These are phyloP conservation scores for Mucor racemosus DNA, from an alignment of 371 early-diverging fungal genomes.

Conservation along the genomic window DNA sequence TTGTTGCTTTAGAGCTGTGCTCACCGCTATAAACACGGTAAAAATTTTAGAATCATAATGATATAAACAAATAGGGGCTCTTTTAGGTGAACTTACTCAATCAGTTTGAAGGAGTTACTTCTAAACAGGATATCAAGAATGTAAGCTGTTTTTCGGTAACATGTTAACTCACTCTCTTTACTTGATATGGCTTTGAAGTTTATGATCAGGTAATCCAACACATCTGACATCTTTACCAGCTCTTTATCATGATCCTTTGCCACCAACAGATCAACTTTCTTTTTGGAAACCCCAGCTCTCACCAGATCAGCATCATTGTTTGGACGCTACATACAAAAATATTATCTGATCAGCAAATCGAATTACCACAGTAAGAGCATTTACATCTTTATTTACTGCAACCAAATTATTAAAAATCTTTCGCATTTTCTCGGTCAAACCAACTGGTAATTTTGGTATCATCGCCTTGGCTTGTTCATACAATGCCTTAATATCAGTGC, in stretches of 20 bases:
- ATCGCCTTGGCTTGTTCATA: constrained; percentile 7
- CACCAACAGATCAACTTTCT: too few species aligned
- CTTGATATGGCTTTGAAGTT: too few species aligned
- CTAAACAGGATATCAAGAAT: not conserved
- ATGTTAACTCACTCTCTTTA: too few species aligned
- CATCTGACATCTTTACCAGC: too few species aligned
- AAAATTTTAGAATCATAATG: constrained; percentile 18
- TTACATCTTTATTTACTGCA: not conserved
- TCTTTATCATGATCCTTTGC: too few species aligned
- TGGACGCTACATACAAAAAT: too few species aligned
- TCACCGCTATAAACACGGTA: constrained; percentile 15
- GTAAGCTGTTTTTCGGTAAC: too few species aligned
- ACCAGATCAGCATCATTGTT: too few species aligned
- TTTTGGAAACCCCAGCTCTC: too few species aligned
- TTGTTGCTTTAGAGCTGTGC: constrained; percentile 14
- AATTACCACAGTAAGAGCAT: too few species aligned
- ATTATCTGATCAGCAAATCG: too few species aligned
- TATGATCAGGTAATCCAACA: too few species aligned
- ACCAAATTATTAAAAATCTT: not conserved
- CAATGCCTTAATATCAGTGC: constrained; percentile 5
- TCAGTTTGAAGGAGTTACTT: not conserved
- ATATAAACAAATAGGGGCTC: constrained; percentile 12
- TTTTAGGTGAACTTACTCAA: constrained; percentile 16
- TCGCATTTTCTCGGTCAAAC: constrained; percentile 4
- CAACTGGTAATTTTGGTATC: not conserved